phyloP scores from a whole-genome alignment of 164 flowering plant species.

The Chimonanthus praecox region DNA sequence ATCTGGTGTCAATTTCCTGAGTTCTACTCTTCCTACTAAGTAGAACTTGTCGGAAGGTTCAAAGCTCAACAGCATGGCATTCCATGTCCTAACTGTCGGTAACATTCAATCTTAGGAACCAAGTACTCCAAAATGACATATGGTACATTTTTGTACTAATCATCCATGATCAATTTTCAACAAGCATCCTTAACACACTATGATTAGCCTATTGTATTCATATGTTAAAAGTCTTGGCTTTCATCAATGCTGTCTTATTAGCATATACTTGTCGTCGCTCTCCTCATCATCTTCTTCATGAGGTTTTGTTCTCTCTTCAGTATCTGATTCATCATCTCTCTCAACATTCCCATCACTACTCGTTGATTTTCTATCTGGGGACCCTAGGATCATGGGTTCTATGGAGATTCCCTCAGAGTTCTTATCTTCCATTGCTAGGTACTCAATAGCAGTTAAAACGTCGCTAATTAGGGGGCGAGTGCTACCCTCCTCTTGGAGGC shows the following conservation, averaged over 20 bases:
- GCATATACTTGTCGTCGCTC: neutral
- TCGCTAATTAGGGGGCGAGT: constrained; percentile 73
- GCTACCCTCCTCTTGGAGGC: constrained; percentile 79
- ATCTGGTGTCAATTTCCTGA: too few species aligned
- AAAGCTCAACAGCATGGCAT: too few species aligned
- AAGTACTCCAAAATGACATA: too few species aligned
- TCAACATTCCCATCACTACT: neutral
- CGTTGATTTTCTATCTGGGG: neutral
- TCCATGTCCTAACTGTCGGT: too few species aligned
- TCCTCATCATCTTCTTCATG: neutral
- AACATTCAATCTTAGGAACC: too few species aligned
- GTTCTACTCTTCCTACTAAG: too few species aligned
- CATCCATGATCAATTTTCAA: too few species aligned
- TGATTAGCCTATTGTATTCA: neutral
- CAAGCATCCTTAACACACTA: too few species aligned
- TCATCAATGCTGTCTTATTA: neutral
- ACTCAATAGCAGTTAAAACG: constrained; percentile 73
- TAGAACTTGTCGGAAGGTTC: too few species aligned
- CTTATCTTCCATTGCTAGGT: constrained; percentile 19
- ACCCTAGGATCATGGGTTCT: neutral
- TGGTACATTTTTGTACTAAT: too few species aligned
- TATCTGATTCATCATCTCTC: neutral
- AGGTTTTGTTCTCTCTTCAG: neutral
- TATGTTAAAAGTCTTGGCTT: neutral
- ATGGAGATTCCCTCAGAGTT: constrained; percentile 9